Evolutionary conservation across 164 flowering plant genomes (phyloP).

Genomic region (Chimonanthus salicifolius): DNA sequence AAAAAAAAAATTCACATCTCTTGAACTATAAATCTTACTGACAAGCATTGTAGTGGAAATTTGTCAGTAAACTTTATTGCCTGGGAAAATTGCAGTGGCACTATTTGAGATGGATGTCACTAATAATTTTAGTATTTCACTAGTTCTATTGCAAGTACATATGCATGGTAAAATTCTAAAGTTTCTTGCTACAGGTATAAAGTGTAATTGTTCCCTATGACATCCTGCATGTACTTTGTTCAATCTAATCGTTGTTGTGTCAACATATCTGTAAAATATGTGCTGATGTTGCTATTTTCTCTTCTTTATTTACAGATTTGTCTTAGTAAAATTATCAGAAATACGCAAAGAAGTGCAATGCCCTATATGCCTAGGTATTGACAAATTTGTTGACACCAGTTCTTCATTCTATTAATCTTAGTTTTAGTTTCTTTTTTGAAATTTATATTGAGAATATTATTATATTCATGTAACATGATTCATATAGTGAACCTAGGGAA

Average conservation of each 20-base stretch:
- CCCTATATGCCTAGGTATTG: conserved; percentile 58
- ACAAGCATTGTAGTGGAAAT: neutral
- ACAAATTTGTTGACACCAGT: neutral
- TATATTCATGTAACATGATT: no score
- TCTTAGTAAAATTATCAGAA: conserved; percentile 54
- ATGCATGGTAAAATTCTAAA: neutral
- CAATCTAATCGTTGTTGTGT: neutral
- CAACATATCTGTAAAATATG: neutral
- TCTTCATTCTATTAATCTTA: no score
- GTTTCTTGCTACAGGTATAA: neutral
- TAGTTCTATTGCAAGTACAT: neutral
- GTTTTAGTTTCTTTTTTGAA: neutral
- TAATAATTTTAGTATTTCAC: neutral
- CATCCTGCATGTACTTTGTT: neutral
- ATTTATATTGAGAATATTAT: neutral
- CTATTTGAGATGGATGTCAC: no score
- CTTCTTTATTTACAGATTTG: conserved; percentile 42
- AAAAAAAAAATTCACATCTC: no score
- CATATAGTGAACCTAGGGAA: no score
- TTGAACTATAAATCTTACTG: neutral
- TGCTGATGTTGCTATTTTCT: neutral
- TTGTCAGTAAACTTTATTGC: neutral
- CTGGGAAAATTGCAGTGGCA: neutral
- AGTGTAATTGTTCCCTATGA: neutral
- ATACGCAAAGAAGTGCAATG: conserved; percentile 79